Evolutionary conservation across 2,329 filamentous ascomycete species (phyloP).

Genomic region (Zasmidium cellare): DNA sequence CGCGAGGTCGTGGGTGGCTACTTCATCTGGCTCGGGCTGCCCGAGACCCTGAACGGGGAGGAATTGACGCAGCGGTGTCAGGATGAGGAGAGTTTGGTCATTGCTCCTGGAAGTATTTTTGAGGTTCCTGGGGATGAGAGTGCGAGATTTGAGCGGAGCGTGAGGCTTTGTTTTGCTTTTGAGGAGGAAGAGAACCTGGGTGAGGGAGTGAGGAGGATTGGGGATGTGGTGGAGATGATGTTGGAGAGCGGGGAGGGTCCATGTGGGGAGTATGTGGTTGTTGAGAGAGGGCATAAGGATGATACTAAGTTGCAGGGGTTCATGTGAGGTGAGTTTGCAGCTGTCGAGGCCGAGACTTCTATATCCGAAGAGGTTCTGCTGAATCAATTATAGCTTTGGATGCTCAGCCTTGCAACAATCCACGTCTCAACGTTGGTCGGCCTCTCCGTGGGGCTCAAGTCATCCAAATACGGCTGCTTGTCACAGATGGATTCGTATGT

Average conservation of each 20-base stretch:
- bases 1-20: constrained; percentile 71
- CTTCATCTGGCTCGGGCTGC: constrained; percentile 77
- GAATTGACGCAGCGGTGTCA: constrained; percentile 60
- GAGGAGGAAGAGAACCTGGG: constrained; percentile 66
- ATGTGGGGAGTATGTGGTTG: constrained; percentile 20
- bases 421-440: no score
- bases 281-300: constrained; percentile 11
- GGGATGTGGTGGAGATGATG: constrained; percentile 46
- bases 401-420: no score
- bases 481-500: no score
- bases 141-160: constrained; percentile 55
- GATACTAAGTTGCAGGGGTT: constrained; percentile 16
- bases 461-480: no score
- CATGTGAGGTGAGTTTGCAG: constrained; percentile 3
- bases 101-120: constrained; percentile 71
- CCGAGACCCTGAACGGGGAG: constrained; percentile 52
- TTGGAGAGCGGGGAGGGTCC: constrained; percentile 17
- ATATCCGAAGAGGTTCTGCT: no score
- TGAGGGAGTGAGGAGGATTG: constrained; percentile 68
- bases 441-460: no score
- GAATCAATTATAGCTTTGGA: no score
- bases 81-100: constrained; percentile 63
- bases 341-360: no score
- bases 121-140: constrained; percentile 53
- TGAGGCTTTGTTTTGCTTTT: constrained; percentile 73